Evolutionary conservation across 805 yeast species (phyloP), one percentile per base, ranked within the genome.

Genomic region (Pachysolen tannophilus): DNA sequence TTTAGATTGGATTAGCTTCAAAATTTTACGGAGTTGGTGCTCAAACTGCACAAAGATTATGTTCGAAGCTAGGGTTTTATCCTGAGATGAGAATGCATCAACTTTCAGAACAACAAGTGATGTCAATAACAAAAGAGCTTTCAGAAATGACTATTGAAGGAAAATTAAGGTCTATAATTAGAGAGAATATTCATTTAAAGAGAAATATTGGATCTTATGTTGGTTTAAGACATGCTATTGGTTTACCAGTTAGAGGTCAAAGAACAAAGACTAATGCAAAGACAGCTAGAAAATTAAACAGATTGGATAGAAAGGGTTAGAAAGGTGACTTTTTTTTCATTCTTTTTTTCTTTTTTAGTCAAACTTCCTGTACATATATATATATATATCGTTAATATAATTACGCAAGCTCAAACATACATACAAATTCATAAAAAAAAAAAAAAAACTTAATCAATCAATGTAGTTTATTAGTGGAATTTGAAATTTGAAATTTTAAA

Each of bases 41-140:
- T 30, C 56, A 63, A 35, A 75, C 82, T 8, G 90, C 97, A 2
- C 73, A 72, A 43, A 65, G 67, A 48, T 66, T 92, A 35, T 87
- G 96, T 55, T 78, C 97, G 26, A 85, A 78, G 53, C 74, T 90
- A 16, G 96, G 95, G 8, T 72, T 92, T 40, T 90, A 88, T 52
- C 97, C 97, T 30, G 67, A 72, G 54, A 88, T 90, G 94, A 76
- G 95, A 61, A 81, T 88, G 83, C 92, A 84, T 55, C 95, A 92
- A 59, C 71, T 92, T 26, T 66, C 82, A 20, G 97, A 92, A 59
- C 83, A 86, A 19, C 94, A 87, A 49, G 69, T 87, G 30, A 71
- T 90, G 74, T 75, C 82, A 24, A 67, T 92, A 30, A 82, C 95
- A 26, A 90, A 87, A 55, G 96, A 92, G 55, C 67, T 92, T 32